Evolutionary conservation across 768 basidiomycete genomes (phyloP), one percentile per base, ranked within the genome.

Genomic region (Hortiboletus flavorubellus): DNA sequence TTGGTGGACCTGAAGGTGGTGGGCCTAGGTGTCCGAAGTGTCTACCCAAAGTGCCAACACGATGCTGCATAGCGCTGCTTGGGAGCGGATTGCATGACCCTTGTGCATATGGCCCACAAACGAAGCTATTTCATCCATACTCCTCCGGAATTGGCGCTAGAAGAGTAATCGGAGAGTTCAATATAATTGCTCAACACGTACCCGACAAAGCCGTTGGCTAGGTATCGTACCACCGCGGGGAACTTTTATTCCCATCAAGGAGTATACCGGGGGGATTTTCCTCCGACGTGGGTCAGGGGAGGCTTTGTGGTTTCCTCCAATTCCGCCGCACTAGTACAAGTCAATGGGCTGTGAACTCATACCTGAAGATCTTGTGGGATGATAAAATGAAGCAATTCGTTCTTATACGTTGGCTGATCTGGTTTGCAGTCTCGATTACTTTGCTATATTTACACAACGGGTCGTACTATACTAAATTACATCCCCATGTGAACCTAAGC

Each of bases 101-200:
- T 26, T 26, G 4, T 23, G 29, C 26, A 4, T 26, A 26, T 23
- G 29, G 12, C 29, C 49, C 45, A 29, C 37, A 26, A 9, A 23
- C 30, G 16, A 46, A 51, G 31, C 35, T 39, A 33, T 6, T 54
- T 15, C 54, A 57, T 35, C 61, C 61, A 14, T 54, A 51, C 26
- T 26, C 26, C 3, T 23, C 23, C 37, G 21, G 51, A 52, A 40
- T 57, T 29, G 5, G 34, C 33, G 10, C 23, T 31, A 15, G 48
- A 51, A 15, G 58, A 63, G 33, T 62, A 9, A 54, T 63, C 34
- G 58, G 59, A 21, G 61, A 63, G 43, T 51, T 63, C 41, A 50
- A 51, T 16, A 57, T 64, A 58, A 30, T 46, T 12, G 61, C 47
- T 39, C 46, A 52, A 47, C 35, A 44, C 11, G 62, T 64, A 23